Base-by-base conservation (phyloP, 2,329 filamentous ascomycete species). In the Cadophora sp. region DNA sequence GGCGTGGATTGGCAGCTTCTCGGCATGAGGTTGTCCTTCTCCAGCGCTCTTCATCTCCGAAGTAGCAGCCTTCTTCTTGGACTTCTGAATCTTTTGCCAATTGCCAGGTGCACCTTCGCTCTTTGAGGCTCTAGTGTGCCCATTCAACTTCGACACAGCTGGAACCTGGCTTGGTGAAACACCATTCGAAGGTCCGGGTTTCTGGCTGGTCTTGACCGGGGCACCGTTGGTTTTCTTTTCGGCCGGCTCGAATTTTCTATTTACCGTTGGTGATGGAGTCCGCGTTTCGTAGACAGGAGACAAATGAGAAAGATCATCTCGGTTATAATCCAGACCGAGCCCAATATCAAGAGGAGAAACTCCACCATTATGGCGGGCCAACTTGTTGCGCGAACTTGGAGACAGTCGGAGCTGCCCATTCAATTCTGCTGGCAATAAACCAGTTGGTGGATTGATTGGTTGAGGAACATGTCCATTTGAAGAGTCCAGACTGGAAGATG, bases 211-310 rank as follows among this genome's bases (percentile, higher is more conserved):
- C 45, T 59, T 59, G 27, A 11, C 7, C 8, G 30, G n/a, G 8
- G 48, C 20, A 16, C 59, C 53, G 27, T 65, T 68, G 13, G 30
- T 16, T 45, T 20, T 59, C 13, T 61, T 64, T 18, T 63, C 62
- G 4, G 47, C 50, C 18, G 78, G 70, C 33, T 88, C 87, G 59
- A 83, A 80, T 58, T 84, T 88, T 64, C 89, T 83, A 64, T 81
- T 80, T 14, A 84, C 81, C 3, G 84, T 90, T 1, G 91, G 90
- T 1, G 91, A 92, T 2, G 91, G 89, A 0, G 89, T 91, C n/a
- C 85, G 84, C 6, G 86, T 85, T 79, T 94, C 91, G 63, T 90
- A 91, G 0, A 94, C 91, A 0, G 91, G 91, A 0, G 91, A 94
- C 1, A 94, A 82, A 71, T 84, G 84, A 22, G 73, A 64, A 9